Conservation (phyloP, 1,284 basidiomycete genomes). For the Ceratobasidium sp. region DNA sequence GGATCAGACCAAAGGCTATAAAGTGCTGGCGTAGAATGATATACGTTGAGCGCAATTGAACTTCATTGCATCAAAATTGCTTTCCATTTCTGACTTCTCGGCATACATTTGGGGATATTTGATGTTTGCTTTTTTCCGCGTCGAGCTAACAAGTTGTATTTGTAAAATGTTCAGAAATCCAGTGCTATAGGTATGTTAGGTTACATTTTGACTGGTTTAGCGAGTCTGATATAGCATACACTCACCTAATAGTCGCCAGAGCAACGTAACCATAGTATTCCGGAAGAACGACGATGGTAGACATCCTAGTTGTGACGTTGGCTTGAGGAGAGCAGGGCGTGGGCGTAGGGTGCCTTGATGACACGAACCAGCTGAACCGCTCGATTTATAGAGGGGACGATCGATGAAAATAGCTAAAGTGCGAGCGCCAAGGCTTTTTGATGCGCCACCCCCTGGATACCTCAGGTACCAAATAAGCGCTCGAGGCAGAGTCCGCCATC, state of each 20-base stretch:
- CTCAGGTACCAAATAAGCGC: neutral
- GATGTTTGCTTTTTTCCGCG: constrained; percentile 43
- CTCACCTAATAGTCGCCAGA: constrained; percentile 37
- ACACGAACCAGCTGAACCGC: neutral
- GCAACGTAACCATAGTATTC: constrained; percentile 48
- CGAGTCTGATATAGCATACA: neutral
- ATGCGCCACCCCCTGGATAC: neutral
- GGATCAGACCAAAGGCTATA: neutral
- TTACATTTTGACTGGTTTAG: neutral
- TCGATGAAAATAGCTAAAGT: neutral
- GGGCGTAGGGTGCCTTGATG: neutral
- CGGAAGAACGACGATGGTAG: constrained; percentile 39
- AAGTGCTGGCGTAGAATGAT: neutral
- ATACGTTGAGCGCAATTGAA: constrained; percentile 49
- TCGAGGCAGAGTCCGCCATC: neutral
- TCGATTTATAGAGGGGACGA: neutral
- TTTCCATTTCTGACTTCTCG: constrained; percentile 46
- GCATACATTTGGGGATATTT: constrained; percentile 49
- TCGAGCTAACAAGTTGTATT: constrained; percentile 7
- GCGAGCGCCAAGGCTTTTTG: neutral
- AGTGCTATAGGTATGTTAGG: constrained; percentile 4
- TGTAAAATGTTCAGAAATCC: constrained; percentile 23
- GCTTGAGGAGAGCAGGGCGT: neutral
- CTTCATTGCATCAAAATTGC: constrained; percentile 39
- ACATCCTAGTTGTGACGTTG: constrained; percentile 9